These are phyloP conservation scores for Pholiota adiposa DNA, from an alignment of 1,284 basidiomycete species.

Conservation along the genomic window DNA sequence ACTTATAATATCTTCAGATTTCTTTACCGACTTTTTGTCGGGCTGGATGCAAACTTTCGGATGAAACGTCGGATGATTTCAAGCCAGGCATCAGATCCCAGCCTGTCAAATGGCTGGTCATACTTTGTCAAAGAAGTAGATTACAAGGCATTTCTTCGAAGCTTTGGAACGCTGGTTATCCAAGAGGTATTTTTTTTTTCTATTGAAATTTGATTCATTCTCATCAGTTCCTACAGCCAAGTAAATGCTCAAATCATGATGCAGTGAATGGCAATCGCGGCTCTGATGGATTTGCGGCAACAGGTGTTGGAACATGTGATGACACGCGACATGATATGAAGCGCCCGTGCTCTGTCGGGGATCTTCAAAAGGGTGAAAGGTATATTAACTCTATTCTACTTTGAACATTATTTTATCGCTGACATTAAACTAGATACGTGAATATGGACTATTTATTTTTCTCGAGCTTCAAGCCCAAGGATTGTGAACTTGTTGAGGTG, in stretches of 20 bases:
- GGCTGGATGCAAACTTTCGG: constrained; percentile 22
- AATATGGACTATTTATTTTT: constrained; percentile 38
- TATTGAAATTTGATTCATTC: not conserved
- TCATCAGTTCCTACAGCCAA: not conserved
- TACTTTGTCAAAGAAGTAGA: constrained; percentile 22
- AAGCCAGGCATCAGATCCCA: constrained; percentile 12
- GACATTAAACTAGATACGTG: constrained; percentile 27
- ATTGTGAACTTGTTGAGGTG: constrained; percentile 9
- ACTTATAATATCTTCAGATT: constrained; percentile 2
- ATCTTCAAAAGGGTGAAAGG: constrained; percentile 32
- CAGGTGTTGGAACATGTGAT: constrained; percentile 30
- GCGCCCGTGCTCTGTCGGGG: constrained; percentile 24
- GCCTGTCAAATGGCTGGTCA: constrained; percentile 18
- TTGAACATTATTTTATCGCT: not conserved
- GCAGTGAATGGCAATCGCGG: constrained; percentile 25
- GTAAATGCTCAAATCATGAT: constrained; percentile 24
- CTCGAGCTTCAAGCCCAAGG: constrained; percentile 17
- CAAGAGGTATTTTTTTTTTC: constrained; percentile 7
- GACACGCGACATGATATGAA: constrained; percentile 36
- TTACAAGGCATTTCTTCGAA: constrained; percentile 16
- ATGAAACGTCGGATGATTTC: constrained; percentile 20
- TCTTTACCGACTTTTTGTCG: constrained; percentile 19
- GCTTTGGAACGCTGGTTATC: constrained; percentile 7
- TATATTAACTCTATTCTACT: constrained; percentile 1
- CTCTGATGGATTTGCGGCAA: constrained; percentile 22